phyloP scores from a whole-genome alignment of 495 filamentous ascomycete species.

The Talaromyces proteolyticus region DNA sequence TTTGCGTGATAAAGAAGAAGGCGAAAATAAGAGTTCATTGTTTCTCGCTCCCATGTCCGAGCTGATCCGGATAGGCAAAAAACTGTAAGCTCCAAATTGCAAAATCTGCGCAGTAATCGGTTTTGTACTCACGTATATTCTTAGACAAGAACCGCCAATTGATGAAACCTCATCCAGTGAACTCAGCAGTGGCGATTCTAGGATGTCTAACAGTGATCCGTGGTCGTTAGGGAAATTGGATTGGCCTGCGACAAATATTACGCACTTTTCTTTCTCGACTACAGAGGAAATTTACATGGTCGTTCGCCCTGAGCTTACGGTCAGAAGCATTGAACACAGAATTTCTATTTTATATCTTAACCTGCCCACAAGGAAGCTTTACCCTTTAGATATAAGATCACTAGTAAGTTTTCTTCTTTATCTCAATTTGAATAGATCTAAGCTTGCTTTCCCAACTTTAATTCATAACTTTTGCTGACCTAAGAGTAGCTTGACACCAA shows the following conservation, averaged over 20 bases:
- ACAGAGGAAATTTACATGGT: conserved; percentile 16
- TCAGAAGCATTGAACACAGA: conserved; percentile 8
- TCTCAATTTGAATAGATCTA: too few species aligned
- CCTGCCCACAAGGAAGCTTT: neutral
- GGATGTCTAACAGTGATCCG: neutral
- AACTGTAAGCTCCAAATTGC: neutral
- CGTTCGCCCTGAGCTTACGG: conserved; percentile 18
- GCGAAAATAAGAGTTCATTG: neutral
- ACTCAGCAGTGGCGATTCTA: neutral
- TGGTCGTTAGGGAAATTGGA: conserved; percentile 4
- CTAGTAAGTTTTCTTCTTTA: neutral
- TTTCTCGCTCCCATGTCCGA: conserved; percentile 2
- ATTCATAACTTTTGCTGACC: neutral
- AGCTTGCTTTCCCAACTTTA: neutral
- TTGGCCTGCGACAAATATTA: conserved; percentile 16
- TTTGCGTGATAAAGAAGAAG: conserved; percentile 8
- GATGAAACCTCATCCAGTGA: neutral
- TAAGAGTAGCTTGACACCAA: conserved; percentile 15
- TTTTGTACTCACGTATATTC: neutral
- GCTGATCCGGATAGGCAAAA: neutral
- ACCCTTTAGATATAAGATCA: neutral
- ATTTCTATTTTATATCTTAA: conserved; percentile 1
- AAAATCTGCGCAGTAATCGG: neutral
- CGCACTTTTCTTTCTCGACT: conserved; percentile 18
- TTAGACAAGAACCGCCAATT: neutral